These are phyloP conservation scores for Aspergillus spinulosporus DNA, from an alignment of 2,329 filamentous ascomycete species.

Conservation along the genomic window DNA sequence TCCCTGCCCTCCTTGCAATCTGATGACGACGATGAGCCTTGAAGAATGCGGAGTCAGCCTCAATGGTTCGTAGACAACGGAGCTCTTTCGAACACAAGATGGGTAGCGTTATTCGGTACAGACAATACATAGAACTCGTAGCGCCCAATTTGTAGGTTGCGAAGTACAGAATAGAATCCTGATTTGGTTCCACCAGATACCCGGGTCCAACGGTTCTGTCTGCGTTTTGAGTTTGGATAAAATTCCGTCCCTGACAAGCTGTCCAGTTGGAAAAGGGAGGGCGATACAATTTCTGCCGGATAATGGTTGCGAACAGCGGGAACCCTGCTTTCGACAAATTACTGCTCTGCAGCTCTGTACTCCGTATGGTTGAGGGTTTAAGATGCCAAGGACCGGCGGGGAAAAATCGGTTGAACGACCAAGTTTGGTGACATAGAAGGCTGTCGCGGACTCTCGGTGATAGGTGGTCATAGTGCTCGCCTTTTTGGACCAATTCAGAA, in stretches of 20 bases:
- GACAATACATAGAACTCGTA: neutral
- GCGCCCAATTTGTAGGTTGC: too few species aligned
- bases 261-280: neutral
- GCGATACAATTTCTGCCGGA: neutral
- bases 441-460: conserved; percentile 8
- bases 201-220: neutral
- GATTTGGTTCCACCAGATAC: neutral
- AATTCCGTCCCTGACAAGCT: neutral
- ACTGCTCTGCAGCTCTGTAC: neutral
- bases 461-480: conserved; percentile 5
- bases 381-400: conserved; percentile 9
- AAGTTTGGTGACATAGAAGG: neutral
- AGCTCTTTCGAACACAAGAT: conserved; percentile 21
- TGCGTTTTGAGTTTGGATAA: neutral
- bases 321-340: neutral
- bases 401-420: conserved; percentile 4
- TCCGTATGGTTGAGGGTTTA: neutral
- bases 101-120: neutral
- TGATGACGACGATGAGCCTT: conserved; percentile 14
- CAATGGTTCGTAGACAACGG: conserved; percentile 14
- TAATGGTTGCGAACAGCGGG: neutral
- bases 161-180: neutral
- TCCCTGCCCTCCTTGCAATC: conserved; percentile 4
- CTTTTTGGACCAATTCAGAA: neutral
- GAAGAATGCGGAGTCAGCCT: conserved; percentile 8